Evolutionary conservation across 805 yeast species (phyloP), one percentile per base, ranked within the genome.

Genomic region (Pichia gijzeniarum): DNA sequence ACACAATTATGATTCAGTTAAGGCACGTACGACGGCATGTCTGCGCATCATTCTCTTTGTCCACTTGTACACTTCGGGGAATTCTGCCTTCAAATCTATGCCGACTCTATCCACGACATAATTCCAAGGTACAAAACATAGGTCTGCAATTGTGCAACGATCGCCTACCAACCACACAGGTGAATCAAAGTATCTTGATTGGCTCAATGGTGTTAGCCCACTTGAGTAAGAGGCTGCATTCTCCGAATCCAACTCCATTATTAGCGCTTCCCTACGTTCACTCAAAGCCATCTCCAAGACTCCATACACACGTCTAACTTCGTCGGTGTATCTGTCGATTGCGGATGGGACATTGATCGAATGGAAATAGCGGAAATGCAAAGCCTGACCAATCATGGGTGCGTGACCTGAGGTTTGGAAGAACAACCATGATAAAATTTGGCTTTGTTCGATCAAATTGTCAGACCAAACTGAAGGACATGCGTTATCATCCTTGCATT

Each of bases 361-460:
- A 62, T 90, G 96, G 72, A 90, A 88, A 62, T 86, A 88, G 58
- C 90, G 75, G 69, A 90, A 91, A 68, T 91, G 97, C 55, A 91
- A 73, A 8, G 97, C 96, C 65, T 90, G 97, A 17, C 97, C 97
- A 56, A 90, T 85, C 95, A 90, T 90, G n/a, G 97, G 96, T 0
- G 97, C 95, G 62, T 89, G 97, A 6, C 98, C 97, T 4, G 95
- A 84, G 3, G 96, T 88, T 67, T 90, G 98, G 71, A 90, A 90
- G 59, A 87, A 90, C 33, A 91, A 71, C 96, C 97, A 90, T 6
- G 89, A 78, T 49, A 79, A 74, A 47, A 90, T 87, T 61, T 84
- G 91, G 3, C 90, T 74, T 67, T 88, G 96, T 52, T 87, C 95
- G 13, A 77, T 71, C 43, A 83, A 61, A 58, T 82, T 83, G 43